A percentile compares a stretch with the other conserved stretches of the same genome.
Evolutionary conservation across 1,284 basidiomycete species (phyloP).

Genomic region (Bondarzewia mesenterica): DNA sequence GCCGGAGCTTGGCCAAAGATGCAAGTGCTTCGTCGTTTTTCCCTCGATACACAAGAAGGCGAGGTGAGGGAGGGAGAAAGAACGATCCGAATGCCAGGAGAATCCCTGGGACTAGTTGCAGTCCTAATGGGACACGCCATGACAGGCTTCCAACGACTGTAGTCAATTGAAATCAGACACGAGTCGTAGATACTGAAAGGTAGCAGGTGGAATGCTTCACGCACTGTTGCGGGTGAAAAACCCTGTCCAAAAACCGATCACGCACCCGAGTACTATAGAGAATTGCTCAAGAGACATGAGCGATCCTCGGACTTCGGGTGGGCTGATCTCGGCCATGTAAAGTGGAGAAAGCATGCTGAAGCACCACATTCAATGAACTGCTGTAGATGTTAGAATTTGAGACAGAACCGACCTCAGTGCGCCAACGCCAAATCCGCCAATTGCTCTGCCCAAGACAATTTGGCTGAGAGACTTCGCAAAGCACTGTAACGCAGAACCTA

Average conservation of each 20-base stretch:
- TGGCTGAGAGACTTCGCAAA: constrained; percentile 46
- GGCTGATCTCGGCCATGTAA: constrained; percentile 79
- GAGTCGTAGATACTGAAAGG: background rate
- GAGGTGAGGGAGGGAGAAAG: constrained; percentile 66
- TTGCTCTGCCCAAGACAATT: constrained; percentile 58
- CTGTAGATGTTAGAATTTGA: no score
- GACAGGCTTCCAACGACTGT: constrained; percentile 51
- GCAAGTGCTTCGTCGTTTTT: constrained; percentile 42
- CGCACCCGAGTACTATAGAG: constrained; percentile 70
- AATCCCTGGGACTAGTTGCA: constrained; percentile 66
- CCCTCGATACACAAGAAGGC: constrained; percentile 55
- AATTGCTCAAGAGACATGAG: constrained; percentile 75
- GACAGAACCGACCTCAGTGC: constrained; percentile 74
- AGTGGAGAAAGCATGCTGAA: constrained; percentile 75
- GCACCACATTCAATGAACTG: no score
- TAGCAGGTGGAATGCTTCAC: background rate
- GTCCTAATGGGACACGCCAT: constrained; percentile 69
- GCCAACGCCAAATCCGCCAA: constrained; percentile 76
- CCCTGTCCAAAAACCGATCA: constrained; percentile 76
- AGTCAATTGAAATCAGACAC: background rate
- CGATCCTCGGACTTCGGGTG: constrained; percentile 75
- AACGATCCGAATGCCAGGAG: constrained; percentile 56
- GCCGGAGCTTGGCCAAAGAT: constrained; percentile 47
- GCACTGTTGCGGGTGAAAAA: constrained; percentile 60
- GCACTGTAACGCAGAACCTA: constrained; percentile 66